Base-by-base conservation (phyloP, 371 early-diverging fungal genomes). In the Blakeslea trispora region DNA sequence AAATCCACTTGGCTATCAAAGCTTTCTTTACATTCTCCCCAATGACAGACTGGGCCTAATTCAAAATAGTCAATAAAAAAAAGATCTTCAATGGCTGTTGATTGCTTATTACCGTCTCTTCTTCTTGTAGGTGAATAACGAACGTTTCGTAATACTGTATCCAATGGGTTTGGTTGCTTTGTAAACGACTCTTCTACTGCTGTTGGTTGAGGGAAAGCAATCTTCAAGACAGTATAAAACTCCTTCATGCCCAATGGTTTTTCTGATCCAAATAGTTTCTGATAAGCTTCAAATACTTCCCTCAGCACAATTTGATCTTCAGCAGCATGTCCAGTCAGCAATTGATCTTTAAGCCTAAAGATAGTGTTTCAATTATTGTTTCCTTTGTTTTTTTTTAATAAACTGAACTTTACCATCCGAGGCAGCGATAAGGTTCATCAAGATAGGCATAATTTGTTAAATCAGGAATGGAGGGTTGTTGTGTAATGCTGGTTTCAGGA, bases 361-460 rank as follows among this genome's bases (percentile, higher is more conserved):
- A 9, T 32, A 32, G 15, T 34, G n/a, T 24, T 19, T 23, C 1
- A 28, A 15, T 3, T 17, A 8, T 17, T n/a, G 10, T 55, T 13
- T n/a, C 1, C 3, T 23, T 11, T 22, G 2, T 11, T 0, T 0
- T 17, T 18, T 3, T 1, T 48, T 8, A n/a, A n/a, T n/a, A n/a
- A n/a, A n/a, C n/a, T n/a, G n/a, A n/a, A n/a, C 13, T 18, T 64
- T 72, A 76, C 79, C 80, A 80, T 55, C 80, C 80, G 32, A 80
- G 62, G 55, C 80, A 80, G 17, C 80, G 69, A 47, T 74, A 80
- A 7, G 80, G 81, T 51, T 81, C 77, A 53, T 81, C 76, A 31
- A 77, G 40, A 53, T 77, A 46, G 8, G 55, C 51, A 55, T 77
- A 77, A 50, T 74, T 69, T 13, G 74, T 72, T 18, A 77, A 54